Base-by-base conservation (phyloP, 495 filamentous ascomycete species). In the Penicillium salamii region DNA sequence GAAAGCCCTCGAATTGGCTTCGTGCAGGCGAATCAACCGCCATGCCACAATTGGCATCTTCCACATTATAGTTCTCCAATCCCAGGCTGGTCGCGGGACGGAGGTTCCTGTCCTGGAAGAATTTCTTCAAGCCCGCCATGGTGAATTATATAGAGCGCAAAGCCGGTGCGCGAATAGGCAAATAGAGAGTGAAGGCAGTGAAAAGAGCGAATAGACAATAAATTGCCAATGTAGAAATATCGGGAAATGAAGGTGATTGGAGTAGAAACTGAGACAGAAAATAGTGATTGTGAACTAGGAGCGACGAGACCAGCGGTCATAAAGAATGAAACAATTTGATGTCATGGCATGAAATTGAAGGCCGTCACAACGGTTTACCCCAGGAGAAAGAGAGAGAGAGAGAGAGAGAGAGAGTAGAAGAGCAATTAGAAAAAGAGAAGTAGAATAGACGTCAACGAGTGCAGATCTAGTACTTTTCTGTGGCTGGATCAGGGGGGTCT, bases 81-180 rank as follows among this genome's bases (percentile, higher is more conserved):
- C 39, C 59, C 19, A 35, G 33, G 32, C 49, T 52, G 1, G 45
- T 54, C 13, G 53, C 46, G 12, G 49, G 40, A 21, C 55, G 45
- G 8, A 55, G 35, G 26, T 42, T 21, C 44, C 58, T 66, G n/a
- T 71, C 69, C 37, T 62, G 60, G 35, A 75, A 75, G 7, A 75
- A 52, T 21, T 62, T 69, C 54, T 59, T 69, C 33, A 75, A 46
- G 28, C 52, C 62, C 42, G 67, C 71, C 69, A 75, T 66, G 50
- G 39, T 49, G 24, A 8, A 35, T 40, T 37, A 21, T 18, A 15
- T 35, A 34, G 18, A 46, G 41, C 36, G 49, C 38, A 50, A 42
- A 24, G 41, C 28, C 18, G 35, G 45, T 2, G 45, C 35, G 35
- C 36, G 37, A 48, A 37, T 31, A n/a, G n/a, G n/a, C n/a, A n/a